Evolutionary conservation across 2,329 filamentous ascomycete species (phyloP).

Genomic region (Neonectria coccinea): DNA sequence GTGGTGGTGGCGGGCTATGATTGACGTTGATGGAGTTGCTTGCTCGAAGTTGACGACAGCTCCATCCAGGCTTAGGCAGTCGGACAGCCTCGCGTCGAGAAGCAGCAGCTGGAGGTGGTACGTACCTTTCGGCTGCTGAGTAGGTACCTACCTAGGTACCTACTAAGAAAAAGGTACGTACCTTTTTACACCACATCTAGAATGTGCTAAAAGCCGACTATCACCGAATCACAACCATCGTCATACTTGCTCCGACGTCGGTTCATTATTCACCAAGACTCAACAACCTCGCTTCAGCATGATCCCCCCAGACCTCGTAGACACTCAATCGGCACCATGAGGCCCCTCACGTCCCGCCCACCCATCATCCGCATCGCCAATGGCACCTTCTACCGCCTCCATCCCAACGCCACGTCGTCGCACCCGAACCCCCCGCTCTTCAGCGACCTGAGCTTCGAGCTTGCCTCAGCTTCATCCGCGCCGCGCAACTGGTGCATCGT

Average conservation of each 20-base stretch:
- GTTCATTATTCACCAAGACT: slow-evolving; percentile 9
- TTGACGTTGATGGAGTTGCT: slow-evolving; percentile 32
- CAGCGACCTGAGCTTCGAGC: slow-evolving; percentile 73
- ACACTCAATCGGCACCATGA: slow-evolving; percentile 47
- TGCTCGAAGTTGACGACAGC: slow-evolving; percentile 23
- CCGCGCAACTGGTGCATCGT: slow-evolving; percentile 85
- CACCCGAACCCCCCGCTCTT: slow-evolving; percentile 80
- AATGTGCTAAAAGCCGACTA: slow-evolving; percentile 28
- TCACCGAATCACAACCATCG: slow-evolving; percentile 15
- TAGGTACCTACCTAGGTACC: background rate
- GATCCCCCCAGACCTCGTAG: slow-evolving; percentile 3
- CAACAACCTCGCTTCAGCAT: slow-evolving; percentile 23
- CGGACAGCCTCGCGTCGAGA: slow-evolving; percentile 44
- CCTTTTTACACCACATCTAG: slow-evolving; percentile 12
- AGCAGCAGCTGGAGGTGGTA: slow-evolving; percentile 28
- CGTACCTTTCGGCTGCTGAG: slow-evolving; percentile 29
- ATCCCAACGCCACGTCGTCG: slow-evolving; percentile 67
- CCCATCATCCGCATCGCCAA: slow-evolving; percentile 79
- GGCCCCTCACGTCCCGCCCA: slow-evolving; percentile 54
- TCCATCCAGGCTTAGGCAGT: slow-evolving; percentile 41
- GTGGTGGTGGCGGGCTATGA: slow-evolving; percentile 11
- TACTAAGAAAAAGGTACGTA: slow-evolving; percentile 33
- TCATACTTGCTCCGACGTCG: slow-evolving; percentile 34
- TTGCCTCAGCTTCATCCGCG: slow-evolving; percentile 67
- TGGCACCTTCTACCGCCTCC: slow-evolving; percentile 85